Percentiles rank a stretch among this genome's conserved stretches.
These are phyloP conservation scores for Exophiala bonariae DNA, from an alignment of 2,329 filamentous ascomycete species.

Conservation along the genomic window DNA sequence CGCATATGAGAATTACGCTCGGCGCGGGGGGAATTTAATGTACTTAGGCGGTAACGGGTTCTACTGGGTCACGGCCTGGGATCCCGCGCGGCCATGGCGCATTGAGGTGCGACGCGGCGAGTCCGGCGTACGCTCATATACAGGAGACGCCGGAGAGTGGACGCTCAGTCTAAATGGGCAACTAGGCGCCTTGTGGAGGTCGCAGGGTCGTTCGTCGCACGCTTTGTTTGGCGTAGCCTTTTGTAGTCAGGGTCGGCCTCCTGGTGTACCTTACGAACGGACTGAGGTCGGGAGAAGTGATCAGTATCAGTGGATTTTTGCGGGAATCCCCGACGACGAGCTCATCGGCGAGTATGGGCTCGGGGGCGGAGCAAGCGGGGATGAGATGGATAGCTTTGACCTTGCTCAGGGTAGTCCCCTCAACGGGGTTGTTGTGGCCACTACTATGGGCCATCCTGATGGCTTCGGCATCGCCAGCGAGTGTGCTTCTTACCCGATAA, in stretches of 20 bases:
- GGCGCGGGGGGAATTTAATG: constrained; percentile 34
- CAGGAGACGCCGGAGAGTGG: constrained; percentile 32
- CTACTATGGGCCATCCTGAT: constrained; percentile 19
- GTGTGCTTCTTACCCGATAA: too few species aligned
- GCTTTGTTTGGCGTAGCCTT: constrained; percentile 33
- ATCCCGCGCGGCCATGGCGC: constrained; percentile 22
- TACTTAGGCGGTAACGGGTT: constrained; percentile 40
- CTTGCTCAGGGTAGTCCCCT: constrained; percentile 32
- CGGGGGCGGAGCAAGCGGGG: constrained; percentile 34
- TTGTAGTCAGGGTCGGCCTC: constrained; percentile 31
- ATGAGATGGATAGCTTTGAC: constrained; percentile 39
- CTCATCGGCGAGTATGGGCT: constrained; percentile 29
- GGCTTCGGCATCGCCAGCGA: constrained; percentile 24
- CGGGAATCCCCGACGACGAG: constrained; percentile 21
- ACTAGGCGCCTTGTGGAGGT: constrained; percentile 36
- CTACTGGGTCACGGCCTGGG: constrained; percentile 27
- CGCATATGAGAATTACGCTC: constrained; percentile 31
- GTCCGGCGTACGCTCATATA: constrained; percentile 32
- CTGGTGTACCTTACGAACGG: constrained; percentile 30
- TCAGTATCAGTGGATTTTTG: constrained; percentile 23
- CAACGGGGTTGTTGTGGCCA: constrained; percentile 31
- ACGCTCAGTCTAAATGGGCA: constrained; percentile 32
- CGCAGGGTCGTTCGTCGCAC: constrained; percentile 32
- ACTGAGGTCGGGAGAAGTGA: constrained; percentile 15
- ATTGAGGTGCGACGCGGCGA: constrained; percentile 36